Evolutionary conservation across 2,329 filamentous ascomycete genomes (phyloP).

Genomic region (Beauveria bassiana): DNA sequence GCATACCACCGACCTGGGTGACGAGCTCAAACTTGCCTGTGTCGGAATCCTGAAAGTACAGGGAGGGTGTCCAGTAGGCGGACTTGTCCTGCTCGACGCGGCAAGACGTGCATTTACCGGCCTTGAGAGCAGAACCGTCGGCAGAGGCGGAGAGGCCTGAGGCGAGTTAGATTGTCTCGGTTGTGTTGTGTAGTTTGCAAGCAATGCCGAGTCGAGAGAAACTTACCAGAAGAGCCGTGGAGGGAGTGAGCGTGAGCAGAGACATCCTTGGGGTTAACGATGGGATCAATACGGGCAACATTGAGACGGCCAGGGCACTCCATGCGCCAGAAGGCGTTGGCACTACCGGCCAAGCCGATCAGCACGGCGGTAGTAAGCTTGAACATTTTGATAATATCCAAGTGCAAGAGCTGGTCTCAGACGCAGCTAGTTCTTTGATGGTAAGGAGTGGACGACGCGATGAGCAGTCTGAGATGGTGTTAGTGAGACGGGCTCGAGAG

Average conservation of each 20-base stretch:
- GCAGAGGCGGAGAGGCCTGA: constrained; percentile 58
- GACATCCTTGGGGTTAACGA: constrained; percentile 54
- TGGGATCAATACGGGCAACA: constrained; percentile 67
- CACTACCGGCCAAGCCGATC: constrained; percentile 29
- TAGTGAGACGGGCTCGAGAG: neutral
- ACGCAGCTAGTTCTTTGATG: constrained; percentile 4
- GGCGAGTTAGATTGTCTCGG: neutral
- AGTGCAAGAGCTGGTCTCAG: constrained; percentile 16
- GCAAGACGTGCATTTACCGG: constrained; percentile 70
- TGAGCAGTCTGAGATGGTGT: constrained; percentile 23
- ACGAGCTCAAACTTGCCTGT: constrained; percentile 64
- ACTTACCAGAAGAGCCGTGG: constrained; percentile 69
- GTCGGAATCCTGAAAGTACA: constrained; percentile 65
- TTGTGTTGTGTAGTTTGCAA: neutral
- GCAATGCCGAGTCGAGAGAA: neutral
- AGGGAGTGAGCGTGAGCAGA: constrained; percentile 66
- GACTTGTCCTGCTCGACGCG: constrained; percentile 74
- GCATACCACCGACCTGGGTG: constrained; percentile 70
- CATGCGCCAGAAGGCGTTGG: constrained; percentile 80
- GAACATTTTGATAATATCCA: constrained; percentile 26
- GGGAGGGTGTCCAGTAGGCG: constrained; percentile 74
- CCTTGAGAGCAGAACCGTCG: constrained; percentile 47
- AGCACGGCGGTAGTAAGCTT: constrained; percentile 25
- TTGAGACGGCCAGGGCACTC: constrained; percentile 67
- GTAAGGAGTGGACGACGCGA: constrained; percentile 29